Evolutionary conservation across 2,329 filamentous ascomycete species (phyloP).

Genomic region (Cercospora citrullina): DNA sequence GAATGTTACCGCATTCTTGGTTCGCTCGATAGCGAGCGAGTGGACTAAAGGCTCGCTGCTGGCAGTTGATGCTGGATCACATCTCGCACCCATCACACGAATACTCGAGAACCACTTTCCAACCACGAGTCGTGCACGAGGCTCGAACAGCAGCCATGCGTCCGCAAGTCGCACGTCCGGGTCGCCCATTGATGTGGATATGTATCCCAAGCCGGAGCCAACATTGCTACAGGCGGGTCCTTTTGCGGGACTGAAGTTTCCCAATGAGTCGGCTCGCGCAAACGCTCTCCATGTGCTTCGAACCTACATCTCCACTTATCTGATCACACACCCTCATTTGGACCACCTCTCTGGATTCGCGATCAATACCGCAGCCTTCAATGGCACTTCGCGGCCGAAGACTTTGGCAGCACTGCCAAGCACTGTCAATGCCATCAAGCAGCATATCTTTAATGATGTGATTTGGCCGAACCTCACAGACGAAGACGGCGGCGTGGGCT

Average conservation of each 20-base stretch:
- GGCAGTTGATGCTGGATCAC: conserved; percentile 90
- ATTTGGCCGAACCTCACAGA: conserved; percentile 98
- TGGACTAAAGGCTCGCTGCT: conserved; percentile 83
- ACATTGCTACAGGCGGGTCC: conserved; percentile 64
- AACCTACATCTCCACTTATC: conserved; percentile 78
- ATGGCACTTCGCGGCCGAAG: conserved; percentile 75
- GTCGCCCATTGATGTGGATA: conserved; percentile 24
- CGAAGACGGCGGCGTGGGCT: conserved; percentile 88
- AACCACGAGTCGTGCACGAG: conserved; percentile 36
- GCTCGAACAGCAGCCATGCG: conserved; percentile 21
- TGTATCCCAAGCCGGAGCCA: conserved; percentile 39
- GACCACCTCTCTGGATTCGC: conserved; percentile 92
- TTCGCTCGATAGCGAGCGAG: conserved; percentile 73
- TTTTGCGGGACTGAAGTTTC: conserved; percentile 75
- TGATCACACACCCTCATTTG: conserved; percentile 96
- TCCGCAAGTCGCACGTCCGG: conserved; percentile 13
- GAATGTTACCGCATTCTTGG: conserved; percentile 84
- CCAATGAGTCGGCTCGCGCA: conserved; percentile 64
- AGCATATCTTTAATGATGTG: conserved; percentile 94
- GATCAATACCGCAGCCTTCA: conserved; percentile 86
- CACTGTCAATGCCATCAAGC: conserved; percentile 90
- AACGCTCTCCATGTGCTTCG: conserved; percentile 81
- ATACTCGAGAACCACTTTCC: conserved; percentile 65
- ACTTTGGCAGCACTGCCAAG: conserved; percentile 80
- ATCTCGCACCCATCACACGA: conserved; percentile 79